Conservation (phyloP, 2,329 filamentous ascomycete genomes). For the Cyphellophora europaea region DNA sequence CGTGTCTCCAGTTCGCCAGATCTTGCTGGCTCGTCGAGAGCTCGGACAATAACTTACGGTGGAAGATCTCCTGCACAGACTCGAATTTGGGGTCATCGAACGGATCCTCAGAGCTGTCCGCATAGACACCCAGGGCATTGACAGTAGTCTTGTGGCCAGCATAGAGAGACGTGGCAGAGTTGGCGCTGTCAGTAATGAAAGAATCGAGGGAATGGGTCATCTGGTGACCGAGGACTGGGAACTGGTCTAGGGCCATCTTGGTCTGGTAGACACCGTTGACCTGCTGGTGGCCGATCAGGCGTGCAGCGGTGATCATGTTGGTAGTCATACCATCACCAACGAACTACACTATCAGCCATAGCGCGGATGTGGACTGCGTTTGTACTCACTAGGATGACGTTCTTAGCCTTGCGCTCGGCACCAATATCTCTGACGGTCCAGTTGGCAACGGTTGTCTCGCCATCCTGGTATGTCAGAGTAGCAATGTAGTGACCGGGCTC, state of each 20-base stretch:
- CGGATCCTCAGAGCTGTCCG: constrained; percentile 60
- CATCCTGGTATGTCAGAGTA: constrained; percentile 65
- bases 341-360: too few relatives aligned
- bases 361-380: too few relatives aligned
- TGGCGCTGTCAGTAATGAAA: constrained; percentile 81
- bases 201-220: constrained; percentile 81
- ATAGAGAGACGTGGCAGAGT: constrained; percentile 73
- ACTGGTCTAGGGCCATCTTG: constrained; percentile 68
- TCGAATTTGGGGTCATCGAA: constrained; percentile 84
- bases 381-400: constrained; percentile 43
- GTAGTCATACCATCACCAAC: constrained; percentile 60
- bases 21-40: too few relatives aligned
- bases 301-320: constrained; percentile 52
- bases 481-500: constrained; percentile 73
- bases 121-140: constrained; percentile 74
- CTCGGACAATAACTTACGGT: too few relatives aligned
- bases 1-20: too few relatives aligned
- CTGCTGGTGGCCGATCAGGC: constrained; percentile 70
- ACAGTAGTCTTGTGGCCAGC: constrained; percentile 76
- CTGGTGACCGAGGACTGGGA: constrained; percentile 77
- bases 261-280: constrained; percentile 79
- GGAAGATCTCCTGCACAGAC: constrained; percentile 65
- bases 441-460: constrained; percentile 60
- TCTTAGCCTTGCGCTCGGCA: constrained; percentile 67
- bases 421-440: constrained; percentile 68